Base-by-base conservation (phyloP, 2,329 filamentous ascomycete genomes). In the Pseudogymnoascus verrucosus region DNA sequence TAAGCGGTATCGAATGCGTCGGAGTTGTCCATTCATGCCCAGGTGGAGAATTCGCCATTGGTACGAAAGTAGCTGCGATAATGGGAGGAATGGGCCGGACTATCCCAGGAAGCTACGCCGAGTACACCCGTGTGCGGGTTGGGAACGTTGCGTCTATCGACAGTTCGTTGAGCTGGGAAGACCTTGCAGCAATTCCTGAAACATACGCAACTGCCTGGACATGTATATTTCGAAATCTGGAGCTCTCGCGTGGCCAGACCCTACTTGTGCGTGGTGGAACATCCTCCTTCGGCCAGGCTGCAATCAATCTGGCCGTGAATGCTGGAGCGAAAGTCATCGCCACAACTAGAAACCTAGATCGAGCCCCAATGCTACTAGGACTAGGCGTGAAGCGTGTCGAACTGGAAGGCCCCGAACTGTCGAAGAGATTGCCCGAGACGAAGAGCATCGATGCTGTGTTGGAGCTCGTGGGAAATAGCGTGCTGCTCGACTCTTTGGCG, bases 201-300 rank as follows among this genome's bases (percentile, higher is more conserved):
- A 61, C 36, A n/a, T 68, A 67, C 51, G 54, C 61, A 1, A 70
- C 69, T 5, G 69, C 69, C 31, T 71, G 67, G 68, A 63, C 64
- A 1, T 64, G 39, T 39, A 34, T 71, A 11, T 70, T 69, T 37
- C 59, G 54, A 23, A 66, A 65, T 51, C 57, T 70, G 23, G 68
- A 70, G 31, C 16, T 70, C 10, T 34, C 51, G 19, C 59, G 16
- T 14, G 67, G 68, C 4, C 51, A 70, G 28, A 66, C 21, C 12
- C 51, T 71, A 3, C 62, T 63, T 31, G 73, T 80, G 37, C 71
- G 78, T 1, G 78, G 77, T 4, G 76, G 73, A 5, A 79, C 75
- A 1, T 77, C 75, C 14, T 71, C 77, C 1, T 67, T 80, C 23
- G 77, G 78, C 0, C 72, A 74, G 62, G 77, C 77, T 1, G 77